A percentile compares a stretch with the other conserved stretches of the same genome.
These are phyloP conservation scores for Scenedesmus sp. DNA, from an alignment of 163 green algal species.

Conservation along the genomic window DNA sequence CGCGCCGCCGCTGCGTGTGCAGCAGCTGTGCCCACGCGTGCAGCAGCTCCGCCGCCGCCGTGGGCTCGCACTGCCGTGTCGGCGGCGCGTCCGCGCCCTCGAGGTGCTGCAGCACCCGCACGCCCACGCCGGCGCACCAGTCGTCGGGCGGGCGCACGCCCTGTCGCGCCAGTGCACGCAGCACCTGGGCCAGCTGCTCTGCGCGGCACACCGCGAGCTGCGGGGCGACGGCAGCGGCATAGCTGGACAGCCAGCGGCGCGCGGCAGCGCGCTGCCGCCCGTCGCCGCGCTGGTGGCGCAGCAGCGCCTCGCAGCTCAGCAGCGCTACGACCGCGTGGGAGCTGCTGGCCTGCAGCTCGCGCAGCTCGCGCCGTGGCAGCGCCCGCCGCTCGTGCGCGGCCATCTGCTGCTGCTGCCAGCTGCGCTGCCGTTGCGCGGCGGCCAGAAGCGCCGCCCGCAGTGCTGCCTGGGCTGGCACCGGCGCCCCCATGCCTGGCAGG, in stretches of 20 bases:
- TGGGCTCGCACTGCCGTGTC: background rate
- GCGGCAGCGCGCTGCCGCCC: background rate
- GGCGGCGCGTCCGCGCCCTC: background rate
- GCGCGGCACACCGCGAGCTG: background rate
- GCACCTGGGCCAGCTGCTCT: too few species aligned
- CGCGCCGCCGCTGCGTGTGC: too few species aligned
- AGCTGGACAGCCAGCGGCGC: too few species aligned
- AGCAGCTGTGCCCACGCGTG: background rate
- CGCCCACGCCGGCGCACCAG: background rate
- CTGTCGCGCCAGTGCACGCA: background rate
- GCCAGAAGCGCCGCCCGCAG: background rate
- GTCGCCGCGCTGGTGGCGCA: background rate
- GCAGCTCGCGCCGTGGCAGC: background rate
- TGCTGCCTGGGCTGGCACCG: slow-evolving; percentile 7
- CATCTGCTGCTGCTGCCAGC: slow-evolving; percentile 4
- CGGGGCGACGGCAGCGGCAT: background rate
- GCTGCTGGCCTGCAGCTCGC: background rate
- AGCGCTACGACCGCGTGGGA: background rate
- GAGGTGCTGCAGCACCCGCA: background rate
- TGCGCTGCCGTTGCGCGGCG: background rate
- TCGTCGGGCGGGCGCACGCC: background rate
- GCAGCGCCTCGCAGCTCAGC: background rate
- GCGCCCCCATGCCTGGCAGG: too few species aligned
- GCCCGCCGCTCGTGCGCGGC: background rate
- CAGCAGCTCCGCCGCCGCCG: background rate